These are phyloP conservation scores for Protea cynaroides DNA, from an alignment of 164 flowering plant species.

Conservation along the genomic window DNA sequence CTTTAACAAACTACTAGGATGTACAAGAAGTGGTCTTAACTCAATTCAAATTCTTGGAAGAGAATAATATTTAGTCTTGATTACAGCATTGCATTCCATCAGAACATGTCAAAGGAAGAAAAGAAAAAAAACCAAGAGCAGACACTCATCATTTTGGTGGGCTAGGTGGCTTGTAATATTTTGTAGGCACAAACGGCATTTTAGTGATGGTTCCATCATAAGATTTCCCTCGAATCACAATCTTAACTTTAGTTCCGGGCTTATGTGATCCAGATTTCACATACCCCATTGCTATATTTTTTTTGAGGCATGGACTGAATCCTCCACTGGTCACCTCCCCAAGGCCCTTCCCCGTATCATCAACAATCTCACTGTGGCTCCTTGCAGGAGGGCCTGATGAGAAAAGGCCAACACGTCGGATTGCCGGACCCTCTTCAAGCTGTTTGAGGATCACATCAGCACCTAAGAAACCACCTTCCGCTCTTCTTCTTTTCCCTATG, in stretches of 20 bases:
- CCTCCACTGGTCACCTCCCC: conserved; percentile 97
- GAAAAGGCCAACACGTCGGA: conserved; percentile 70
- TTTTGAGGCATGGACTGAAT: conserved; percentile 95
- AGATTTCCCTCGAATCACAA: conserved; percentile 73
- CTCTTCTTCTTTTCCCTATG: conserved; percentile 83
- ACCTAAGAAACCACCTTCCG: conserved; percentile 93
- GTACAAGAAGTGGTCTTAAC: no score
- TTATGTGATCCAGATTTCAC: conserved; percentile 89
- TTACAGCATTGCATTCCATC: conserved; percentile 13
- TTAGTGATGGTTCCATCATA: conserved; percentile 79
- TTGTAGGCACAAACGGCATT: conserved; percentile 96
- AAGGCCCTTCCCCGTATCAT: conserved; percentile 50
- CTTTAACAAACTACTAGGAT: no score
- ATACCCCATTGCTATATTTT: conserved; percentile 96
- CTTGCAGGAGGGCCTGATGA: conserved; percentile 91
- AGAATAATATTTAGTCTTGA: conserved; percentile 3
- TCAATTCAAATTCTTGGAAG: background rate
- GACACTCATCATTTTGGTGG: background rate
- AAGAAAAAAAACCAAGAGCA: conserved; percentile 6
- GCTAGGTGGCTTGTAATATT: conserved; percentile 84
- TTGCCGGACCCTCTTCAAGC: conserved; percentile 68
- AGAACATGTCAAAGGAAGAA: conserved; percentile 14
- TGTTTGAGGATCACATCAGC: conserved; percentile 90
- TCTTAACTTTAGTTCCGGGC: conserved; percentile 73
- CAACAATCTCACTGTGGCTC: conserved; percentile 78